These are phyloP conservation scores for Fraxinus ornus DNA, from an alignment of 305 asterid genomes.

Conservation along the genomic window DNA sequence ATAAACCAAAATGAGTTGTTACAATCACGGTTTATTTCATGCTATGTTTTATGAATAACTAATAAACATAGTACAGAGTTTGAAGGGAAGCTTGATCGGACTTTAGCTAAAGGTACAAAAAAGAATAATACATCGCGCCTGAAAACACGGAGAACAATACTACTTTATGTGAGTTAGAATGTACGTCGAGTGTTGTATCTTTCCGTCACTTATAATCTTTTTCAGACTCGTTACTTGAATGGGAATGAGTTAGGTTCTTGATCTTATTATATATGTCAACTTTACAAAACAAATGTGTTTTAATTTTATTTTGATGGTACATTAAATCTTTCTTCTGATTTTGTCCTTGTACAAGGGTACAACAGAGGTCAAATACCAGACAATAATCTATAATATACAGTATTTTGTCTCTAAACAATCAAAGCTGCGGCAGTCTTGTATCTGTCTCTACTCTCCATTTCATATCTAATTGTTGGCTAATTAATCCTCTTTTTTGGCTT, in stretches of 20 bases:
- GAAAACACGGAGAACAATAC: not conserved
- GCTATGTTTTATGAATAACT: not conserved
- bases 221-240: not conserved
- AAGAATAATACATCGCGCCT: not conserved
- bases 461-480: not conserved
- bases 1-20: slow-evolving; percentile 43
- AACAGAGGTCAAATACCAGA: slow-evolving; percentile 36
- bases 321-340: not conserved
- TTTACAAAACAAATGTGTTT: not conserved
- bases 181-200: not conserved
- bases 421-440: slow-evolving; percentile 25
- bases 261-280: not conserved
- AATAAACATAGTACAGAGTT: not conserved
- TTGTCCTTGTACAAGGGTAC: slow-evolving; percentile 42
- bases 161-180: not conserved
- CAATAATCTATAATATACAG: slow-evolving; percentile 31
- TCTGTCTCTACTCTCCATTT: not conserved
- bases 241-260: not conserved
- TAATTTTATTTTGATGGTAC: not conserved
- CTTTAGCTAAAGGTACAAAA: too few relatives aligned
- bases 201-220: not conserved
- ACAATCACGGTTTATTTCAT: slow-evolving; percentile 26
- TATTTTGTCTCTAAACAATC: slow-evolving; percentile 27
- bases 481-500: not conserved
- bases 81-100: not conserved